Percentiles rank a stretch among this genome's conserved stretches.
phyloP scores from a whole-genome alignment of 257 asterid species.

The Solanum pinnatisectum region DNA sequence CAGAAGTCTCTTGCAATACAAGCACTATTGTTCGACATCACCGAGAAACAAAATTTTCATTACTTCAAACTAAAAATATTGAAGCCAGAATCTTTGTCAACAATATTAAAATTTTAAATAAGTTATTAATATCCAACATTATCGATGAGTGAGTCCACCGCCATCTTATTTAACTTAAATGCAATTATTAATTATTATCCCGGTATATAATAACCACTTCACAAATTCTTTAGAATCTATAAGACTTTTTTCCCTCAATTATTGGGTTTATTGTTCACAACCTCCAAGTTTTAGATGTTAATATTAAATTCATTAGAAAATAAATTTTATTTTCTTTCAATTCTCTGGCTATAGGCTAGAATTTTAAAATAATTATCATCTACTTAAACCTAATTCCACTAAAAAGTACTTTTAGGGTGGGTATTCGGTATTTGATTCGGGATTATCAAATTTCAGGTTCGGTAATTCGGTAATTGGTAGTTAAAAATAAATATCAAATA shows the following conservation, averaged over 20 bases:
- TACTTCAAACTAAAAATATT: neutral
- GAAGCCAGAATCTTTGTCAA: no score
- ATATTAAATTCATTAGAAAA: neutral
- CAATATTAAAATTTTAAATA: no score
- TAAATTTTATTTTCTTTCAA: neutral
- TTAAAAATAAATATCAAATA: no score
- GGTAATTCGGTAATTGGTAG: rapidly evolving
- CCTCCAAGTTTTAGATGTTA: neutral
- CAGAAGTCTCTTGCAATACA: neutral
- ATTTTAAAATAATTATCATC: neutral
- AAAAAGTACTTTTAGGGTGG: neutral
- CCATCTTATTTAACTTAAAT: neutral
- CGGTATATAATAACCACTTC: neutral
- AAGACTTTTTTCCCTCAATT: neutral
- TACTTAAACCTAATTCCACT: neutral
- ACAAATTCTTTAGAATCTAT: neutral
- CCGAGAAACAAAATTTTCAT: rapidly evolving
- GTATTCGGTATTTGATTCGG: rapidly evolving
- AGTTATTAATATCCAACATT: no score
- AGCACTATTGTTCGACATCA: neutral
- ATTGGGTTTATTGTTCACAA: neutral
- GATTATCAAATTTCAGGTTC: no score
- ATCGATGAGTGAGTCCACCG: neutral
- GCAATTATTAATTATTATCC: neutral
- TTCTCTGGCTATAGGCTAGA: neutral